Base-by-base conservation (phyloP, 129 eudicot genomes). In the Helianthus tuberosus region DNA sequence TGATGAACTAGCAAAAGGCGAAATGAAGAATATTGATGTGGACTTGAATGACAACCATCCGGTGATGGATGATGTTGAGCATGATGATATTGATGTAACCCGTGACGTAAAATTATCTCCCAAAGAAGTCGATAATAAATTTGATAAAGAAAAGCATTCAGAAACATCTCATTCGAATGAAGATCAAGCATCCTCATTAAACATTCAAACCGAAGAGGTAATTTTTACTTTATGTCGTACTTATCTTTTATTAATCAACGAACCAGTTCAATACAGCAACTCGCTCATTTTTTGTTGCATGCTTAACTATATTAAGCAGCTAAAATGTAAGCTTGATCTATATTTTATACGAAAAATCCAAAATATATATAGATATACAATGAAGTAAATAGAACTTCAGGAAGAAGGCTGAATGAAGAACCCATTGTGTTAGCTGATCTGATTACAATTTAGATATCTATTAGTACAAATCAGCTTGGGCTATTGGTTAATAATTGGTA, bases 151-250 rank as follows among this genome's bases (percentile, higher is more conserved):
- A 52, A 79, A 23, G 17, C 74, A 44, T 81, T 66, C 43, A 32
- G 79, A 10, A 61, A 78, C 41, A 16, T 74, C 58, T 67, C 57
- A 62, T 61, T 36, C 36, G 59, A 73, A 43, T 8, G 59, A 80
- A 73, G 86, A 62, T 69, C 77, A 32, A 75, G 60, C 63, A 44
- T 69, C 72, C 36, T 67, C 35, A 44, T 29, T 39, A 7, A 48
- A 79, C 67, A 73, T 62, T 67, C 81, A 72, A 17, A 44, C 53
- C 43, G 72, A 75, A 68, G 83, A 77, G 88, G 93, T 85, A 79
- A 15, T 35, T 69, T 6, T 66, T 38, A 75, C 66, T 36, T 76
- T 14, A 35, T 59, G 62, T 66, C 50, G 44, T 64, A 59, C 32
- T 38, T 72, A 7, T 63, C 57, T 32, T 11, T 27, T 61, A 38